A percentile compares a stretch with the other conserved stretches of the same genome.
These are phyloP conservation scores for Carallia brachiata DNA, from an alignment of 345 rosid species.

Conservation along the genomic window DNA sequence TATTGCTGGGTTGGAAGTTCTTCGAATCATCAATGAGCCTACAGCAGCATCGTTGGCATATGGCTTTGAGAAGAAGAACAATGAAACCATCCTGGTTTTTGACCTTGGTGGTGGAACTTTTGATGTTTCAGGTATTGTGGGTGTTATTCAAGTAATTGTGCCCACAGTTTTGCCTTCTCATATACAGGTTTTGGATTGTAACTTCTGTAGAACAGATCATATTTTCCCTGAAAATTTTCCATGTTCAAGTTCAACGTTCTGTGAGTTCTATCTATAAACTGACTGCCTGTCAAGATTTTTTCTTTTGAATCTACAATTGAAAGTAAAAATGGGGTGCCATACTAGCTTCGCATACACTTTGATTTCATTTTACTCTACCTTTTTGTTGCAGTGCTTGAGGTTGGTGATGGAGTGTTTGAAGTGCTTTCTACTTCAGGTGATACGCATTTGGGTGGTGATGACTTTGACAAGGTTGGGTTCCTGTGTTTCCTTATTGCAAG, in stretches of 20 bases:
- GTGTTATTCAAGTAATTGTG: neutral
- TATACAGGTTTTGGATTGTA: too few species aligned
- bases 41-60: slow-evolving; percentile 98
- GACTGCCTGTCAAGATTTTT: too few species aligned
- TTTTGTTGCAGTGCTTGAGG: slow-evolving; percentile 73
- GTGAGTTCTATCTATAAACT: too few species aligned
- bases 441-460: slow-evolving; percentile 99
- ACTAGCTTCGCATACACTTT: too few species aligned
- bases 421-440: slow-evolving; percentile 98
- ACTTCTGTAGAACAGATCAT: too few species aligned
- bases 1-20: slow-evolving; percentile 41
- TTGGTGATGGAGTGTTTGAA: slow-evolving; percentile 99
- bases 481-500: neutral
- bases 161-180: too few species aligned
- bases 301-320: too few species aligned
- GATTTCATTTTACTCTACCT: too few species aligned
- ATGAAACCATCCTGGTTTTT: slow-evolving; percentile 93
- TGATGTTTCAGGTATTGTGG: slow-evolving; percentile 81
- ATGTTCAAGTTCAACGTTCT: too few species aligned
- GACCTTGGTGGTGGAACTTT: slow-evolving; percentile 99
- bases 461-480: slow-evolving; percentile 74
- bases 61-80: slow-evolving; percentile 93
- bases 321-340: too few species aligned
- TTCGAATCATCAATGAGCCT: slow-evolving; percentile 93
- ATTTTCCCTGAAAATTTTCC: too few species aligned